phyloP scores from a whole-genome alignment of 1,284 basidiomycete genomes.

The Puccinia triticina region DNA sequence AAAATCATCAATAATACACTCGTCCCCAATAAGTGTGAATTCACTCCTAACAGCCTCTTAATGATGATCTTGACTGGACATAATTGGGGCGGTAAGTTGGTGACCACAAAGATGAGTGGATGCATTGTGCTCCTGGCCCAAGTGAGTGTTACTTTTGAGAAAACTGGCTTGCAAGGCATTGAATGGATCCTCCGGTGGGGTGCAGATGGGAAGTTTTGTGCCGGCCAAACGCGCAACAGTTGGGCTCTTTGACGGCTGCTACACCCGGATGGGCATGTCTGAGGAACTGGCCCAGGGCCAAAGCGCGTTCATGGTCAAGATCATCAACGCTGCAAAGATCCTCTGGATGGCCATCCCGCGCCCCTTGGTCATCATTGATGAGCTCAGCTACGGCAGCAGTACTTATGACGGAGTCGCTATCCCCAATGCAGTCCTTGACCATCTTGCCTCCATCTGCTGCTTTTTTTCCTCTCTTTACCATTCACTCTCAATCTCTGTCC shows the following conservation, averaged over 20 bases:
- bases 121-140: slow-evolving; percentile 58
- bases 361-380: no score
- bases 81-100: slow-evolving; percentile 60
- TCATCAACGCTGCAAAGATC: slow-evolving; percentile 57
- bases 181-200: slow-evolving; percentile 28
- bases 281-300: slow-evolving; percentile 57
- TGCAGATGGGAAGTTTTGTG: slow-evolving; percentile 53
- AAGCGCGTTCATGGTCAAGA: slow-evolving; percentile 59
- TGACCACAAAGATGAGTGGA: slow-evolving; percentile 56
- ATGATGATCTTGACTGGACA: slow-evolving; percentile 58
- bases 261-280: slow-evolving; percentile 59
- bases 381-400: slow-evolving; percentile 43
- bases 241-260: slow-evolving; percentile 56
- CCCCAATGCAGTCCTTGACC: slow-evolving; percentile 27
- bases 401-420: slow-evolving; percentile 45
- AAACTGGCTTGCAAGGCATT: no score
- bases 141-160: not conserved
- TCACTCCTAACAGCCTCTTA: not conserved
- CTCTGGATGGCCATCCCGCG: slow-evolving; percentile 54
- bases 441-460: slow-evolving; percentile 4
- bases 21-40: slow-evolving; percentile 30
- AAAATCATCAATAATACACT: slow-evolving; percentile 3
- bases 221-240: slow-evolving; percentile 55
- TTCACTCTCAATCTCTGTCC: slow-evolving; percentile 56
- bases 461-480: slow-evolving; percentile 54